Base-by-base conservation (phyloP, 1,139 yeast genomes). In the Kluyveromyces marxianus region DNA sequence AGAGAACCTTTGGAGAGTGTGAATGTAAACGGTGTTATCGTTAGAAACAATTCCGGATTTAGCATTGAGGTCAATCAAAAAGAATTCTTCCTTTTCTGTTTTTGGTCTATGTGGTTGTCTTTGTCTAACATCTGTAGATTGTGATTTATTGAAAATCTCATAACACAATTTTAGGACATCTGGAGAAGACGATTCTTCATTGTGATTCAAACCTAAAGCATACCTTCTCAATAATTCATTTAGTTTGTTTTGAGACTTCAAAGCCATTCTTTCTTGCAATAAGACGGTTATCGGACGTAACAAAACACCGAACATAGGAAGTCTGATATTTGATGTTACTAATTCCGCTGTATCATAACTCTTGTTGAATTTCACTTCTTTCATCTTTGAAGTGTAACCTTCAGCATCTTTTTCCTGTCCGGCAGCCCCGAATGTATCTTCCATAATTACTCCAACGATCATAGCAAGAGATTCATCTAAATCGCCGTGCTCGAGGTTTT, bases 321-420 rank as follows among this genome's bases (percentile, higher is more conserved):
- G 69, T n/a, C 76, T 69, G 37, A 90, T 76, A 57, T 81, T 79
- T 5, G 79, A 66, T 0, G 96, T 76, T 41, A 90, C 60, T 25
- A 89, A 69, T 63, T 90, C 96, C 35, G 83, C 94, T 4, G 95
- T 81, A 55, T 92, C 97, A 61, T 71, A 85, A 71, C 96, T 84
- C 66, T 87, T 89, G 59, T 87, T 87, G 56, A 81, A 83, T 59
- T 87, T 89, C 37, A 92, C 94, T 69, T 92, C 98, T 57, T 85
- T 87, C 82, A 89, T 86, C 51, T 82, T 82, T 43, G 88, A 82
- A 44, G 77, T 79, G 59, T 92, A 92, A 28, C 90, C 96, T 52
- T 89, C 97, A 14, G 94, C 90, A 55, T 92, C 98, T 62, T 94
- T 92, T 60, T 92, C 98, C 59, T 83, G 83, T 35, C 97, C 96